Conservation (phyloP, 2,329 filamentous ascomycete genomes). For the Penicillium sp. region DNA sequence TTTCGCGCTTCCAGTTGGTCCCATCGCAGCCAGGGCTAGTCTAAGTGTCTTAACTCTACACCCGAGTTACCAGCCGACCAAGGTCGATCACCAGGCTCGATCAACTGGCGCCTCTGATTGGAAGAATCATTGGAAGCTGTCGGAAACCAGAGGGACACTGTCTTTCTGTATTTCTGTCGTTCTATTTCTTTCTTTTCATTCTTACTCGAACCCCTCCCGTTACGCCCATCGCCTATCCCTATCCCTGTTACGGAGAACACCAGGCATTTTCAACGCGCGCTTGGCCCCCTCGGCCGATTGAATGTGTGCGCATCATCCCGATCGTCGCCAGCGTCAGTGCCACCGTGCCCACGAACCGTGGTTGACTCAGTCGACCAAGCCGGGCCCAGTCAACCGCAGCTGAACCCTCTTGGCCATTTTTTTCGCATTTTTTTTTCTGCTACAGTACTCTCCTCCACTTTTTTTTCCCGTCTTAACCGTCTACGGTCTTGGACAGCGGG, state of each 20-base stretch:
- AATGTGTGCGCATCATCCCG: conserved; percentile 41
- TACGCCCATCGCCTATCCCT: not conserved
- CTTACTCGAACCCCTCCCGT: conserved; percentile 20
- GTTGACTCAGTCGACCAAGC: conserved; percentile 23
- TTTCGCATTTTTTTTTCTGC: conserved; percentile 18
- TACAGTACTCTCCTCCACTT: conserved; percentile 8
- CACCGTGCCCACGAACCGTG: conserved; percentile 33
- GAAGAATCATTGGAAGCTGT: not conserved
- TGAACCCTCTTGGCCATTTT: conserved; percentile 21
- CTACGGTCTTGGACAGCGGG: conserved; percentile 3
- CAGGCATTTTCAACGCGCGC: not conserved
- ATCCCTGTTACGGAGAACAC: not conserved
- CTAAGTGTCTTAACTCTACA: conserved; percentile 1
- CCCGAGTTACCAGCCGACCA: no score
- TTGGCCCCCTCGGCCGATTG: conserved; percentile 7
- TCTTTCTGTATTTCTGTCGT: not conserved
- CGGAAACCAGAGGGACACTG: conserved; percentile 18
- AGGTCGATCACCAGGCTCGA: conserved; percentile 12
- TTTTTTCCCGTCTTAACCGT: conserved; percentile 8
- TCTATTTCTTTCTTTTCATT: not conserved
- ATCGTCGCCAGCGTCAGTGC: conserved; percentile 30
- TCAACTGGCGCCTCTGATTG: not conserved
- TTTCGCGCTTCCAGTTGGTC: conserved; percentile 8
- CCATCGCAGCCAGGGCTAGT: not conserved
- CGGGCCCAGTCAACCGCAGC: conserved; percentile 19